Percentiles rank a stretch among this genome's conserved stretches.
Conservation (phyloP, 208 protist species). For the Acanthamoeba pearcei region DNA sequence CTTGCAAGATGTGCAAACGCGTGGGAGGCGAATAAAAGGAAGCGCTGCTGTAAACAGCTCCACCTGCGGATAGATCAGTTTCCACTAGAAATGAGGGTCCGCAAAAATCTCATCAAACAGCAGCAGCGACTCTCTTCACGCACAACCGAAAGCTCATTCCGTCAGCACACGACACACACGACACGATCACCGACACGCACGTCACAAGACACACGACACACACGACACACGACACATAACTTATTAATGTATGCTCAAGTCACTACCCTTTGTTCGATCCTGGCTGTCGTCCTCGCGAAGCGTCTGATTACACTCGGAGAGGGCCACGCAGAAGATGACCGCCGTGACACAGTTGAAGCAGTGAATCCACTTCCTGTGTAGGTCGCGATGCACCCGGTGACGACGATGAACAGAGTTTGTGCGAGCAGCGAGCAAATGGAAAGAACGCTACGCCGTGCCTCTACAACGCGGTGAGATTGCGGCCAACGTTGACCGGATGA, state of each 20-base stretch:
- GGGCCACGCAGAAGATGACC: constrained; percentile 90
- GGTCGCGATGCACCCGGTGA: constrained; percentile 87
- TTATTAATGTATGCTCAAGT: background rate
- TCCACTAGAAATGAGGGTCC: too few species aligned
- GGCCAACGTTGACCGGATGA: too few species aligned
- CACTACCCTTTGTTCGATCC: constrained; percentile 91
- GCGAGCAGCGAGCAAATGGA: background rate
- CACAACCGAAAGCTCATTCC: background rate
- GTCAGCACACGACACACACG: background rate
- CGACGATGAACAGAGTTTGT: background rate
- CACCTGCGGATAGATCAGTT: too few species aligned
- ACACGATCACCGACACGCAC: background rate
- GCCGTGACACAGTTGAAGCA: constrained; percentile 92
- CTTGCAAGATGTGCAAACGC: too few species aligned
- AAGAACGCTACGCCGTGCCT: too few species aligned
- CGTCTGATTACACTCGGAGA: constrained; percentile 86
- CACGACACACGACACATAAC: too few species aligned
- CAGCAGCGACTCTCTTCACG: constrained; percentile 82
- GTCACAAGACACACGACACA: constrained; percentile 62
- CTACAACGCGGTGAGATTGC: too few species aligned
- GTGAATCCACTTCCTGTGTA: constrained; percentile 92
- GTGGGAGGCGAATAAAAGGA: too few species aligned
- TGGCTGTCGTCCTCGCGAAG: constrained; percentile 85
- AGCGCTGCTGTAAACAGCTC: too few species aligned
- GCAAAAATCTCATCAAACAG: constrained; percentile 91